Evolutionary conservation across 78 protist species (phyloP).

Genomic region (Pelomyxa schiedti): DNA sequence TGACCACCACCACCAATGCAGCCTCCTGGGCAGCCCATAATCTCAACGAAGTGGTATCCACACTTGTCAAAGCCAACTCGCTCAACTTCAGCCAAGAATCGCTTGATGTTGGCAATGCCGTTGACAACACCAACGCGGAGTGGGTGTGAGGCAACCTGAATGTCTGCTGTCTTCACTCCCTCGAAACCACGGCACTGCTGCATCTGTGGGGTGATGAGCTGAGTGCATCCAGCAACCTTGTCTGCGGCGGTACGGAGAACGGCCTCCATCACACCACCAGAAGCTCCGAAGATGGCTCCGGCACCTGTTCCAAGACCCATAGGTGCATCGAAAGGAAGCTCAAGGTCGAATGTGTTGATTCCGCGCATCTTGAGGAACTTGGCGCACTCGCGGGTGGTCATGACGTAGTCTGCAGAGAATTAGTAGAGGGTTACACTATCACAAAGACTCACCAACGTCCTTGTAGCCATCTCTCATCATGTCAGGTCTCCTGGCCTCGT

Average conservation of each 20-base stretch:
- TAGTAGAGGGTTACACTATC: too few relatives aligned
- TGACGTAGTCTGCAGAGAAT: too few relatives aligned
- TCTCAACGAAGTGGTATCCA: slow-evolving; percentile 21
- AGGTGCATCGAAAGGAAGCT: slow-evolving; percentile 1
- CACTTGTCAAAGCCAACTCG: background rate
- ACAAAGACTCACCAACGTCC: too few relatives aligned
- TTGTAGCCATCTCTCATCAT: background rate
- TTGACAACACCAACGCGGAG: slow-evolving; percentile 13
- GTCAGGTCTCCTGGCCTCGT: slow-evolving; percentile 3
- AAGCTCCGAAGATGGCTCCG: slow-evolving; percentile 21
- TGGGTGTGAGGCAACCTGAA: background rate
- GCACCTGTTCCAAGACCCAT: slow-evolving; percentile 22
- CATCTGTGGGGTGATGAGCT: background rate
- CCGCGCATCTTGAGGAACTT: background rate
- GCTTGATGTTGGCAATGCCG: background rate
- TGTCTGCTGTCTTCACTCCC: slow-evolving; percentile 25
- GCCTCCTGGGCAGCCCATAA: slow-evolving; percentile 52
- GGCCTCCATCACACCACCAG: slow-evolving; percentile 64
- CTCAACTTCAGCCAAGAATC: background rate
- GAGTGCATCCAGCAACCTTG: background rate
- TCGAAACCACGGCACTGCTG: slow-evolving; percentile 2
- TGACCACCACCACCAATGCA: slow-evolving; percentile 51
- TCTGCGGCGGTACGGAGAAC: slow-evolving; percentile 16
- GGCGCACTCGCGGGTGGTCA: slow-evolving; percentile 32
- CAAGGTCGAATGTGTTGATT: background rate